Evolutionary conservation across 352 stramenopile genomes (phyloP).

Genomic region (Pythium monospermum): DNA sequence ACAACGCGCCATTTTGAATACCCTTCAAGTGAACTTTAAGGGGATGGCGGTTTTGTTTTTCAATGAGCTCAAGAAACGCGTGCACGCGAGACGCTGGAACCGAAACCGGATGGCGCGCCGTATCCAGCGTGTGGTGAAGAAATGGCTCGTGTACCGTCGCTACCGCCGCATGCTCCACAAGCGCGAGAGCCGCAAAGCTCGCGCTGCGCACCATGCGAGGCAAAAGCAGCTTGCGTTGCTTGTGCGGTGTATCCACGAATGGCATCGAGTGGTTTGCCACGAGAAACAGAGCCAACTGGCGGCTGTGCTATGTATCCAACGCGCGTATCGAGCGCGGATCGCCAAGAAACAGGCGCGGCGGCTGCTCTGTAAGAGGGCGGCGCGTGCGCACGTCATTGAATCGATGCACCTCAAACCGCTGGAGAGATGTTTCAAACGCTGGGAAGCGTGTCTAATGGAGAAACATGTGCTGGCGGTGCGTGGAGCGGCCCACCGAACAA

Average conservation of each 20-base stretch:
- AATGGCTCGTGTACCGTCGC: slow-evolving; percentile 39
- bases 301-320: slow-evolving; percentile 38
- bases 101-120: slow-evolving; percentile 33
- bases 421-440: slow-evolving; percentile 51
- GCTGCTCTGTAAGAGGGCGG: slow-evolving; percentile 44
- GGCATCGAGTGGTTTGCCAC: slow-evolving; percentile 2
- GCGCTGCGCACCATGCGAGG: neutral
- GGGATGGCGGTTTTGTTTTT: slow-evolving; percentile 44
- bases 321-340: slow-evolving; percentile 34
- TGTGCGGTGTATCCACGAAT: slow-evolving; percentile 6
- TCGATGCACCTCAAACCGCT: slow-evolving; percentile 47
- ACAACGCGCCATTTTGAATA: slow-evolving; percentile 35
- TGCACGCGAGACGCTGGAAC: slow-evolving; percentile 28
- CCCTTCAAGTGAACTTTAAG: slow-evolving; percentile 37
- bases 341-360: slow-evolving; percentile 37
- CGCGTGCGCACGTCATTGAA: slow-evolving; percentile 38
- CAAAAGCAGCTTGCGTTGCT: slow-evolving; percentile 9
- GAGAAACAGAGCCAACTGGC: slow-evolving; percentile 6
- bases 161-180: slow-evolving; percentile 38
- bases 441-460: slow-evolving; percentile 49
- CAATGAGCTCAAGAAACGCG: slow-evolving; percentile 27
- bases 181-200: slow-evolving; percentile 17
- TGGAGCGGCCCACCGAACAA: slow-evolving; percentile 24
- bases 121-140: slow-evolving; percentile 39
- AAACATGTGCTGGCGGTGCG: slow-evolving; percentile 38